Percentiles rank a stretch among this genome's conserved stretches.
Evolutionary conservation across 345 rosid species (phyloP).

Genomic region (Populus ilicifolia): DNA sequence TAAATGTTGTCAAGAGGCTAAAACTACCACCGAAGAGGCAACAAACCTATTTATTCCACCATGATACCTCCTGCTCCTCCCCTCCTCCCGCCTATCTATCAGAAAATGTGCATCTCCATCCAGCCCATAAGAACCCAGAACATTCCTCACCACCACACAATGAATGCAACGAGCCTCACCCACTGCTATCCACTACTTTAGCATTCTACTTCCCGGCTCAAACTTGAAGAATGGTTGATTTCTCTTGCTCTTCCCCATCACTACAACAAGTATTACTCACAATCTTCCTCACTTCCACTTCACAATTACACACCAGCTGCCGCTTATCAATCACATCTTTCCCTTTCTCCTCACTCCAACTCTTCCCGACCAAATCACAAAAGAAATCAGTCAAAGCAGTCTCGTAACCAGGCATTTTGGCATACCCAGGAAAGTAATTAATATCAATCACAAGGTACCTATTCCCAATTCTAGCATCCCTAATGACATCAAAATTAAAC

Average conservation of each 20-base stretch:
- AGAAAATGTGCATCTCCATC: not conserved
- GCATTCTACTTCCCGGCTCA: constrained; percentile 11
- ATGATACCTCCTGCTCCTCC: constrained; percentile 20
- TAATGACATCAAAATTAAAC: constrained; percentile 62
- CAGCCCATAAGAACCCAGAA: not conserved
- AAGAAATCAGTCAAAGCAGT: constrained; percentile 49
- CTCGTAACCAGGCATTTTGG: constrained; percentile 59
- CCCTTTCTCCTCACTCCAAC: not conserved
- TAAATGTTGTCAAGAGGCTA: constrained; percentile 29
- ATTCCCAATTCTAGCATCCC: constrained; percentile 43
- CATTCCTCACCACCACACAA: not conserved
- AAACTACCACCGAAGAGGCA: constrained; percentile 18
- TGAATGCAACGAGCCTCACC: constrained; percentile 4
- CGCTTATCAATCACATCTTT: not conserved
- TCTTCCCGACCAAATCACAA: constrained; percentile 29
- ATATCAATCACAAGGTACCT: constrained; percentile 59
- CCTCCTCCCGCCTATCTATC: constrained; percentile 5
- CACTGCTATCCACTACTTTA: not conserved
- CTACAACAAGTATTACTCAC: constrained; percentile 15
- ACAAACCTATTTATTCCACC: constrained; percentile 29
- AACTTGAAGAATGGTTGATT: constrained; percentile 14
- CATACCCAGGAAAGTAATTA: constrained; percentile 63
- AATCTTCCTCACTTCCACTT: constrained; percentile 22
- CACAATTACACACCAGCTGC: constrained; percentile 7
- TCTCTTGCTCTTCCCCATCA: constrained; percentile 31